Conservation (phyloP, 441 rosid genomes). For the Arabidopsis hybrid region DNA sequence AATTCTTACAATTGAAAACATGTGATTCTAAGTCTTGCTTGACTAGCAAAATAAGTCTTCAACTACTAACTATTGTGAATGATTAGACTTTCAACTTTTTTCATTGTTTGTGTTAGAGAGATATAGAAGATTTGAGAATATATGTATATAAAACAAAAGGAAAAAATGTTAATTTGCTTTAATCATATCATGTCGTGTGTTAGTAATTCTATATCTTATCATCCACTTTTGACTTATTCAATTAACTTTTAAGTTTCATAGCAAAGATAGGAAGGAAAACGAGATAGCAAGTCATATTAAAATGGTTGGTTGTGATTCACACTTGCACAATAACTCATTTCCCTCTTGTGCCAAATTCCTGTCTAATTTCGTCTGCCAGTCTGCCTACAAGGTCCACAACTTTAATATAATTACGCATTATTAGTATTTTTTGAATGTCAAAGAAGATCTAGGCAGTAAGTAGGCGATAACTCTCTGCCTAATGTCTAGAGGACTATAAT, state of each 20-base stretch:
- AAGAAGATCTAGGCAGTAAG: no score
- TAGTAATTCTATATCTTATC: constrained; percentile 1
- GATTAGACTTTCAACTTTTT: neutral
- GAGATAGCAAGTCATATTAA: neutral
- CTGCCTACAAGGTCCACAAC: neutral
- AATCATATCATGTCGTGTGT: neutral
- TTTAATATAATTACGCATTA: neutral
- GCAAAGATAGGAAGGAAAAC: neutral
- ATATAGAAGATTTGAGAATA: neutral
- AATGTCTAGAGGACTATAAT: no score
- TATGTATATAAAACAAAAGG: neutral
- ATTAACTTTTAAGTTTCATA: constrained; percentile 15
- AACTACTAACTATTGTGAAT: neutral
- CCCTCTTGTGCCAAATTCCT: constrained; percentile 2
- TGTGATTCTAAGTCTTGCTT: neutral
- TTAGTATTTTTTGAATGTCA: no score
- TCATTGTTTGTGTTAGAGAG: neutral
- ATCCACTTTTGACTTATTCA: constrained; percentile 33
- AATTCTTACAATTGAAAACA: neutral
- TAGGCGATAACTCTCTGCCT: no score
- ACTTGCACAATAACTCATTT: neutral
- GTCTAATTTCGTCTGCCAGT: neutral
- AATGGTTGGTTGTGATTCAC: constrained; percentile 12
- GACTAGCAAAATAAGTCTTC: neutral
- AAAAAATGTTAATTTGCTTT: neutral